Base-by-base conservation (phyloP, 2,329 filamentous ascomycete genomes). In the Trichoderma gracile region DNA sequence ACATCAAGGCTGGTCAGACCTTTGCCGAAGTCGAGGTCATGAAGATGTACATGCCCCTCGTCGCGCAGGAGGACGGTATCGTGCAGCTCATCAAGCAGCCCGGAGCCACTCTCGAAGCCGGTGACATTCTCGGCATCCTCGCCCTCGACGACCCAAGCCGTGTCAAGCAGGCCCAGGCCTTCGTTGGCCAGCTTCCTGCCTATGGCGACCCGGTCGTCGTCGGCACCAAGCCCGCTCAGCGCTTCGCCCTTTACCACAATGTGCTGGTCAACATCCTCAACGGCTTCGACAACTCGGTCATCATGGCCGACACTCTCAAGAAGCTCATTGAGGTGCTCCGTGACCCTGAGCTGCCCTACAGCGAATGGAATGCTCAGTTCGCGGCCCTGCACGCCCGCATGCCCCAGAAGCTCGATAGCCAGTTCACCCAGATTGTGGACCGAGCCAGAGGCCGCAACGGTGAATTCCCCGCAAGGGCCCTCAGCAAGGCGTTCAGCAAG, bases 11-110 rank as follows among this genome's bases (percentile, higher is more conserved):
- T 71, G 94, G 94, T 64, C 91, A 98, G 78, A 84, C 94, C 40
- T 99, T 93, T 74, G 95, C 95, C 63, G 95, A 99, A 78, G 94
- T 99, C 46, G 95, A 99, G 80, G 95, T 99, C 79, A 99, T 99
- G 95, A 99, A 99, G 86, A 99, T 99, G 95, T 98, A 98, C 85
- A 99, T 99, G 95, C 95, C 95, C 73, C 84, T 99, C 63, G 86
- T 99, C 67, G 91, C 95, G 3, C 90, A 93, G 75, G 95, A 99
- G 78, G 95, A 97, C 72, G 95, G 95, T 82, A 86, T 96, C 62
- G 94, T 99, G 64, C 95, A 97, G 81, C 86, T 99, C 73, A 97
- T 99, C 84, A 99, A 99, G 86, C 95, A 98, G 81, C 95, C 95
- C 68, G 95, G 95, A 77, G 91, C 95, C n/a, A 96, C 93, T 19